These are phyloP conservation scores for Zopfia rhizophila DNA, from an alignment of 2,329 filamentous ascomycete species.

Conservation along the genomic window DNA sequence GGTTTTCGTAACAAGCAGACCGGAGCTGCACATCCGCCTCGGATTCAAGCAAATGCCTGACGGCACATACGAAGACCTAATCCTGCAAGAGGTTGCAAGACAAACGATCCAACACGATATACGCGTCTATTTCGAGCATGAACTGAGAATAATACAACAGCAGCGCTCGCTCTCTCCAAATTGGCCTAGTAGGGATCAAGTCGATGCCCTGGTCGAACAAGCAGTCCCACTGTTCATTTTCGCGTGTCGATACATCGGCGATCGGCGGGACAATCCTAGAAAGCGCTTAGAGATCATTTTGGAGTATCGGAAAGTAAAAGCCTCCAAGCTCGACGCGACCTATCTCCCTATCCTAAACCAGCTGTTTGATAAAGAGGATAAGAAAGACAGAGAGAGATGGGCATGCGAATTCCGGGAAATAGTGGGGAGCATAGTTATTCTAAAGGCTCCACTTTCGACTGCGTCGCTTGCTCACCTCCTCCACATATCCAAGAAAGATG, in stretches of 20 bases:
- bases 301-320: neutral
- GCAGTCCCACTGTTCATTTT: slow-evolving; percentile 44
- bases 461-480: slow-evolving; percentile 17
- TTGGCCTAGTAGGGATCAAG: slow-evolving; percentile 31
- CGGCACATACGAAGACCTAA: slow-evolving; percentile 15
- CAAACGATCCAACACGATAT: slow-evolving; percentile 12
- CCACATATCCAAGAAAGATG: slow-evolving; percentile 4
- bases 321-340: slow-evolving; percentile 9
- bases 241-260: slow-evolving; percentile 28
- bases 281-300: slow-evolving; percentile 9
- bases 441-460: slow-evolving; percentile 19
- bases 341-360: slow-evolving; percentile 23
- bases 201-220: slow-evolving; percentile 29
- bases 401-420: slow-evolving; percentile 11
- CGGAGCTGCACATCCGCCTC: slow-evolving; percentile 20
- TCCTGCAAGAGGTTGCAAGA: slow-evolving; percentile 14
- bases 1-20: slow-evolving; percentile 19
- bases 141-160: slow-evolving; percentile 1
- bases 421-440: slow-evolving; percentile 18
- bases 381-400: neutral
- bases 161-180: slow-evolving; percentile 7
- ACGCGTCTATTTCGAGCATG: slow-evolving; percentile 8
- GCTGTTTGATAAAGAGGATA: slow-evolving; percentile 5
- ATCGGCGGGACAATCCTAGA: slow-evolving; percentile 7
- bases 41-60: slow-evolving; percentile 18